Evolutionary conservation across 225 moss, liverwort and hornwort species (phyloP), one percentile per base, ranked within the genome.

Genomic region (Climacium dendroides): DNA sequence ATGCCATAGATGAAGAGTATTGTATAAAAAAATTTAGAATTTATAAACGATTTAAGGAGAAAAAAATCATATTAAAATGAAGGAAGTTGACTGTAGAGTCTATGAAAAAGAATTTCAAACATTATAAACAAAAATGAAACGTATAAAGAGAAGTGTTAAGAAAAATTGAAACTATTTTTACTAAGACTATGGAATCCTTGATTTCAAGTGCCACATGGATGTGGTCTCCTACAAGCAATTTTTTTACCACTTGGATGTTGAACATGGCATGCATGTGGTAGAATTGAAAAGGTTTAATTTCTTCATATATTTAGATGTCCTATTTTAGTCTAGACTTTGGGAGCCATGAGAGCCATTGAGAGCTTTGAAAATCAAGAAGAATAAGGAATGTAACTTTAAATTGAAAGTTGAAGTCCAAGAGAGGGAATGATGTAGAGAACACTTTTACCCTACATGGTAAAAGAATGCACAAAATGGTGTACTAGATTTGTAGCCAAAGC

Each of bases 291-390:
- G 16, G 6, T 26, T 15, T 43, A 43, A 9, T 71, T 0, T 9
- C 26, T 71, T 71, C 5, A 5, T 28, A 16, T 16, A 71, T 0
- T 26, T 0, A 5, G 1, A 70, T 7, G 41, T 2, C 5, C 4
- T 26, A 0, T 26, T 71, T 26, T 70, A 26, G 9, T 43, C 9
- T 71, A 43, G 9, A 41, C 0, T 41, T 0, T 71, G 43, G 3
- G 9, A 15, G 13, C 4, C 2, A 3, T 43, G 2, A 71, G 2
- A 43, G 2, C 5, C 43, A 43, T 0, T 28, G 16, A 26, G 0
- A 71, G 28, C 71, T 43, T 71, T 0, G 1, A 23, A 70, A 10
- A 43, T 3, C 1, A 43, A 43, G 2, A 70, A 43, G 71, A 28
- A 5, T 43, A 26, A 28, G 1, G 3, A 43, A 15, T 9, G 26